Evolutionary conservation across 176 grass and related monocot species (phyloP).

Genomic region (Bolboschoenus planiculmis): DNA sequence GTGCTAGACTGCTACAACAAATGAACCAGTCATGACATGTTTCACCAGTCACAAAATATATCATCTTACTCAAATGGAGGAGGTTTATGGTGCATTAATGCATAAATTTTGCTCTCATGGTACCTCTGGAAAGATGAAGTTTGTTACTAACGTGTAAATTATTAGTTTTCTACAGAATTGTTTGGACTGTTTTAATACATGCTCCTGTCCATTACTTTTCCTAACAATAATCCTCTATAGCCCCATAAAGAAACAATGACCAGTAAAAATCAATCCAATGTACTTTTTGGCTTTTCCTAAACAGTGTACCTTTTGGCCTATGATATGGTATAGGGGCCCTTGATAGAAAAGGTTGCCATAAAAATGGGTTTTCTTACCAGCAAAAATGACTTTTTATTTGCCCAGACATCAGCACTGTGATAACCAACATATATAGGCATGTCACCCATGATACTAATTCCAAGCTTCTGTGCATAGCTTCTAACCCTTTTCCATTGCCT

Average conservation of each 20-base stretch:
- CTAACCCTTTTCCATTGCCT: constrained; percentile 82
- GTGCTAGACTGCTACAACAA: background rate
- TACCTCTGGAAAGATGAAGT: background rate
- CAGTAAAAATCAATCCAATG: background rate
- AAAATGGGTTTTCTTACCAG: constrained; percentile 42
- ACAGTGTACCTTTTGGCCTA: background rate
- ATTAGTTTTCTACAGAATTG: background rate
- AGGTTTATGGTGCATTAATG: background rate
- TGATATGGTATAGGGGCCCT: background rate
- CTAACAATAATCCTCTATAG: background rate
- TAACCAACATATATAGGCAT: constrained; percentile 99
- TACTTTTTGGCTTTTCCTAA: background rate
- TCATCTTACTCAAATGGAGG: background rate
- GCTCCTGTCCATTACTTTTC: background rate
- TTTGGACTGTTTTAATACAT: background rate
- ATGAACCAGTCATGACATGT: background rate
- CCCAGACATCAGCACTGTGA: constrained; percentile 98
- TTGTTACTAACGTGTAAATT: background rate
- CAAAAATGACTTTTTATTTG: constrained; percentile 90
- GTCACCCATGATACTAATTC: constrained; percentile 91
- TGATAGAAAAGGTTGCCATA: background rate
- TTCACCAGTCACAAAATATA: background rate
- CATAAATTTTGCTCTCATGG: background rate
- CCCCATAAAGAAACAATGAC: background rate
- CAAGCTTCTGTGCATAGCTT: constrained; percentile 59